Conservation (phyloP, 345 rosid species). For the Brassica cretica region DNA sequence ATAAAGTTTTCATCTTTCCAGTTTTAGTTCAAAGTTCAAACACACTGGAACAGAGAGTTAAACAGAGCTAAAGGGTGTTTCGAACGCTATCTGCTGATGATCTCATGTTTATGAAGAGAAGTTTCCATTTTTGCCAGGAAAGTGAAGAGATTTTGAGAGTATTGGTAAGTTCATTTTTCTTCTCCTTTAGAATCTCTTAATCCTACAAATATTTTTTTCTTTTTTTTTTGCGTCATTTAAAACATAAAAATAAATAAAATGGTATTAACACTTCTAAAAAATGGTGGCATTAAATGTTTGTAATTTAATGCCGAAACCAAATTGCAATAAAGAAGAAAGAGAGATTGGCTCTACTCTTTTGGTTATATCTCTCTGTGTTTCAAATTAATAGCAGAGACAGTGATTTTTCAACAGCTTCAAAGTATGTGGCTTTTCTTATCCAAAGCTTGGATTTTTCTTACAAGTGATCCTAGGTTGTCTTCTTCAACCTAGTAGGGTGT, state of each 20-base stretch:
- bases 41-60: neutral
- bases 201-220: neutral
- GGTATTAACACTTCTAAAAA: neutral
- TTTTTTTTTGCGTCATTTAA: neutral
- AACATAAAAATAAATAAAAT: neutral
- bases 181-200: neutral
- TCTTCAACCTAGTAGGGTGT: neutral
- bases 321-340: slow-evolving; percentile 46
- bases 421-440: slow-evolving; percentile 12
- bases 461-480: neutral
- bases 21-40: slow-evolving; percentile 8
- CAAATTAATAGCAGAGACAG: slow-evolving; percentile 28
- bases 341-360: slow-evolving; percentile 37
- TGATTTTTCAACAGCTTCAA: slow-evolving; percentile 16
- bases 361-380: slow-evolving; percentile 12
- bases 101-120: slow-evolving; percentile 26
- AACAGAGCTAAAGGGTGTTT: slow-evolving; percentile 6
- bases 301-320: slow-evolving; percentile 49
- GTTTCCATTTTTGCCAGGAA: slow-evolving; percentile 34
- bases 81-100: slow-evolving; percentile 12
- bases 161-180: slow-evolving; percentile 21
- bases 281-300: slow-evolving; percentile 27
- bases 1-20: slow-evolving; percentile 23
- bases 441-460: neutral
- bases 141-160: slow-evolving; percentile 19